Base-by-base conservation (phyloP, 177 flowering plant species). In the Vitis hybrid region DNA sequence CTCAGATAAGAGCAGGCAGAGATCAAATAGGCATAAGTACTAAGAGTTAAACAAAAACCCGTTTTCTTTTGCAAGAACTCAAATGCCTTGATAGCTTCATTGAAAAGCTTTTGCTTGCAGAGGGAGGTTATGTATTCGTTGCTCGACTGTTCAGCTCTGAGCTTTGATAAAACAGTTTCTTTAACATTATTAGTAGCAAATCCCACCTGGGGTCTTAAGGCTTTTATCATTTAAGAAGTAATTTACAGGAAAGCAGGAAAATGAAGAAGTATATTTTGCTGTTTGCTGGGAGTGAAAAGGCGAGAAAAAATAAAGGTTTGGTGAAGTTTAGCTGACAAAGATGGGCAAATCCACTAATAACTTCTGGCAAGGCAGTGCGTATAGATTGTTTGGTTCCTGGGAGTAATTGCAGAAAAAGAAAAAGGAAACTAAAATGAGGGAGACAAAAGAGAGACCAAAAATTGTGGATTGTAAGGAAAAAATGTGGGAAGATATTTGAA, bases 31-130 rank as follows among this genome's bases (percentile, higher is more conserved):
- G 84, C 79, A 63, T 83, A 89, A 35, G 89, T 86, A 68, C 80
- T 74, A 7, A 70, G 78, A 2, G 48, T 68, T 55, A 87, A 30
- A 9, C 9, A 18, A 66, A 77, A 83, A 65, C 46, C 72, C 13
- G 84, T 76, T 4, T 67, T 78, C 58, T 67, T 82, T 56, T 64
- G 78, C 60, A 84, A 41, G 65, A 65, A 75, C 46, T 89, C 74
- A 41, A 87, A 91, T 32, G 89, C 87, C 54, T 74, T 78, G 20
- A 91, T 71, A 59, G 96, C 91, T 83, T 87, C 81, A 61, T 58
- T 74, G 71, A 78, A 80, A 35, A 53, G 85, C 18, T 72, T 83
- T 68, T 82, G 84, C 80, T 78, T 83, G 85, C 89, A 90, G 11
- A 90, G 73, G 24, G 81, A 74, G 74, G 65, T 76, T 67, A 90